Evolutionary conservation across 208 protist genomes (phyloP).

Genomic region (Phytomonas francai): DNA sequence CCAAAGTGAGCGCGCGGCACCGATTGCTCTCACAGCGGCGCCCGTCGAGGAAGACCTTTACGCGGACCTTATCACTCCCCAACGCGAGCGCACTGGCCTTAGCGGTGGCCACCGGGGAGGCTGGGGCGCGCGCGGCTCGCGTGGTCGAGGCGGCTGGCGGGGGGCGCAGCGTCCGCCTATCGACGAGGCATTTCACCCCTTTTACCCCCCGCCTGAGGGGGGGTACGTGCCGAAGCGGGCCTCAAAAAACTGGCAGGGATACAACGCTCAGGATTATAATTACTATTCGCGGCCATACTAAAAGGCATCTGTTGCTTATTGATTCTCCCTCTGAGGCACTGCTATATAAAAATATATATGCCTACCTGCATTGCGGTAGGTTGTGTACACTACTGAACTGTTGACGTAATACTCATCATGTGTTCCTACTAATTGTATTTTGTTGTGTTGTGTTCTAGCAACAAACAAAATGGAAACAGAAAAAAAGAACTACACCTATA

Average conservation of each 20-base stretch:
- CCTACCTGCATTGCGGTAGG: too few relatives aligned
- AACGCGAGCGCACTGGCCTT: constrained; percentile 2
- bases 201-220: not conserved
- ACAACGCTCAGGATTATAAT: too few relatives aligned
- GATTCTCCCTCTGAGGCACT: too few relatives aligned
- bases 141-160: constrained; percentile 16
- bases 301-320: too few relatives aligned
- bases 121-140: constrained; percentile 17
- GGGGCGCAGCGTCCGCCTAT: constrained; percentile 11
- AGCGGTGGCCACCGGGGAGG: constrained; percentile 13
- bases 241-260: too few relatives aligned
- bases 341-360: too few relatives aligned
- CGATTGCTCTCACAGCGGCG: constrained; percentile 20
- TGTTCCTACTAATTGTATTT: too few relatives aligned
- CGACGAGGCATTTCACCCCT: constrained; percentile 1
- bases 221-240: too few relatives aligned
- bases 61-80: constrained; percentile 27
- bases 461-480: not conserved
- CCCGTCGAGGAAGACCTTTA: constrained; percentile 61
- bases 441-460: constrained; percentile 1
- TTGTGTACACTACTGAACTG: too few relatives aligned
- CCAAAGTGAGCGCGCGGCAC: constrained; percentile 26
- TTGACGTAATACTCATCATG: too few relatives aligned
- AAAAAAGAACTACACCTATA: not conserved
- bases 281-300: too few relatives aligned